A percentile compares a stretch with the other conserved stretches of the same genome.
Conservation (phyloP, 2,329 filamentous ascomycete species). For the Cryphonectria nitschkei region DNA sequence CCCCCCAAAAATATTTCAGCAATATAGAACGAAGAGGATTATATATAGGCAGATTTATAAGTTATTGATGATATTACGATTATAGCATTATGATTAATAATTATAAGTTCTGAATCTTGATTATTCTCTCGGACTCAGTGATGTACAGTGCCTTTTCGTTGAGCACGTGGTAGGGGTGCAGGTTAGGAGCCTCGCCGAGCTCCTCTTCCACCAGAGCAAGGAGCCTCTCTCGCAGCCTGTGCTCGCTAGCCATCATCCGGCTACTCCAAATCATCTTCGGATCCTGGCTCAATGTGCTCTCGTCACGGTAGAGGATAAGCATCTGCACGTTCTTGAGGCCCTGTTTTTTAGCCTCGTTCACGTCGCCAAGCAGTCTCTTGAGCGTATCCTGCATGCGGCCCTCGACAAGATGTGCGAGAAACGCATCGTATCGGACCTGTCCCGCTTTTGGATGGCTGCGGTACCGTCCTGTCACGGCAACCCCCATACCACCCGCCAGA, state of each 20-base stretch:
- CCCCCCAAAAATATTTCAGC: too few species aligned
- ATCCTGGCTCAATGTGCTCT: slow-evolving; percentile 14
- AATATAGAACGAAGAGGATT: not conserved
- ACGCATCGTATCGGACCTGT: slow-evolving; percentile 10
- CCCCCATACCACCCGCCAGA: slow-evolving; percentile 12
- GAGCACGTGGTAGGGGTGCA: slow-evolving; percentile 12
- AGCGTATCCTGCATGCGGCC: slow-evolving; percentile 17
- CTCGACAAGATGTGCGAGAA: slow-evolving; percentile 14
- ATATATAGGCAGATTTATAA: not conserved
- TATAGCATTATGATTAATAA: not conserved
- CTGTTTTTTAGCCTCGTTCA: slow-evolving; percentile 6
- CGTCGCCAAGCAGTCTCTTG: slow-evolving; percentile 6
- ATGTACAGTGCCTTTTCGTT: slow-evolving; percentile 12
- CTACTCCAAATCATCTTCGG: slow-evolving; percentile 13
- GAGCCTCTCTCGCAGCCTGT: slow-evolving; percentile 6
- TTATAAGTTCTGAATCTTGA: slow-evolving; percentile 10
- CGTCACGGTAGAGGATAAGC: slow-evolving; percentile 14
- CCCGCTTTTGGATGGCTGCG: not conserved
- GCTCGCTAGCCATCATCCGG: not conserved
- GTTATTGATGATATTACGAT: not conserved
- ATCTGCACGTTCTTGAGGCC: not conserved
- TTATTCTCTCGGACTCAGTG: not conserved
- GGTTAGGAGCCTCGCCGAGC: slow-evolving; percentile 4
- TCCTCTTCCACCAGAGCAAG: slow-evolving; percentile 11
- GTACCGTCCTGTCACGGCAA: slow-evolving; percentile 14